phyloP scores from a whole-genome alignment of 805 yeast genomes.

The Peterozyma xylosa region DNA sequence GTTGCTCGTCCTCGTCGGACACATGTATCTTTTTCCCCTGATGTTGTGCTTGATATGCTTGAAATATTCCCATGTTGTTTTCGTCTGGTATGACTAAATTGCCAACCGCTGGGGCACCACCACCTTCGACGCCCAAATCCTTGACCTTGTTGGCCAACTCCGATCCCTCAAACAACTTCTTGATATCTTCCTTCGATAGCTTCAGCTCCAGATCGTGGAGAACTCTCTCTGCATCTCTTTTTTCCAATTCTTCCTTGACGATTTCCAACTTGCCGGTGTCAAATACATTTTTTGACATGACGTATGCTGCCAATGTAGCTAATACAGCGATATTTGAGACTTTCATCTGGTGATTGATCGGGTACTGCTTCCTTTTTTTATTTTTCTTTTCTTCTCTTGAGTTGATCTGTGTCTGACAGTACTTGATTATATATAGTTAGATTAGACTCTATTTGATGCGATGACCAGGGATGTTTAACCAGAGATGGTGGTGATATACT shows the following conservation, averaged over 20 bases:
- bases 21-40: neutral
- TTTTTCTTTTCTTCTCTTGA: too few species aligned
- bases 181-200: slow-evolving; percentile 3
- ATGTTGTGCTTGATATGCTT: slow-evolving; percentile 1
- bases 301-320: neutral
- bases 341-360: neutral
- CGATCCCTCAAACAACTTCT: slow-evolving; percentile 4
- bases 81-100: slow-evolving; percentile 2
- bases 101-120: neutral
- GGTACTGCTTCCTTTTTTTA: too few species aligned
- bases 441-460: too few species aligned
- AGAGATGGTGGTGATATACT: too few species aligned
- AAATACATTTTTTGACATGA: slow-evolving; percentile 2
- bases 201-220: slow-evolving; percentile 1
- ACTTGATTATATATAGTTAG: too few species aligned
- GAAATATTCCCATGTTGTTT: slow-evolving; percentile 2
- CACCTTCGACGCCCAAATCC: slow-evolving; percentile 1
- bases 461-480: too few species aligned
- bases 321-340: neutral
- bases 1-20: neutral
- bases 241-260: neutral
- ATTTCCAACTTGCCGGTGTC: neutral
- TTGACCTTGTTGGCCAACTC: neutral
- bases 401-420: too few species aligned
- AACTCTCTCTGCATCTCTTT: slow-evolving; percentile 6